Evolutionary conservation across 2,329 filamentous ascomycete species (phyloP).

Genomic region (Phialocephala sp.): DNA sequence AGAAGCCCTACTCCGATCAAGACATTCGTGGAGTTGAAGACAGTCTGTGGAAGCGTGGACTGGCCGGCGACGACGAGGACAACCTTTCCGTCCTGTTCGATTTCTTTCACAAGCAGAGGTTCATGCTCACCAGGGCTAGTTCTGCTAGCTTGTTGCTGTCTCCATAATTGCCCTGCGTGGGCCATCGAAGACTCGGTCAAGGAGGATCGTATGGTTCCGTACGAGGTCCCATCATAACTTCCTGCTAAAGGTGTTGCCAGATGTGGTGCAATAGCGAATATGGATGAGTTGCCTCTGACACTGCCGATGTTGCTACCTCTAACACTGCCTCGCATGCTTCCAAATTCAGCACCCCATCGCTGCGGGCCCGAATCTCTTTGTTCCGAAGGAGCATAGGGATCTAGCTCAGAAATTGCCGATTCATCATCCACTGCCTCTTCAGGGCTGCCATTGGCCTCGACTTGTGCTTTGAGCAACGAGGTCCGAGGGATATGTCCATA

Average conservation of each 20-base stretch:
- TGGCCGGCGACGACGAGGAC: conserved; percentile 87
- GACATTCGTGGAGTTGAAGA: conserved; percentile 88
- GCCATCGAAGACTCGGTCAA: conserved; percentile 52
- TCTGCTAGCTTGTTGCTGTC: conserved; percentile 52
- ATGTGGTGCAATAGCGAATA: conserved; percentile 64
- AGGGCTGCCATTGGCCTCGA: conserved; percentile 48
- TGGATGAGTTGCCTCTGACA: conserved; percentile 50
- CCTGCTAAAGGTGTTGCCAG: conserved; percentile 73
- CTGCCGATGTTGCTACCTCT: conserved; percentile 43
- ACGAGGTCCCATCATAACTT: conserved; percentile 71
- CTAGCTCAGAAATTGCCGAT: conserved; percentile 20
- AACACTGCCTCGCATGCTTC: conserved; percentile 41
- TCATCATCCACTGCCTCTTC: conserved; percentile 41
- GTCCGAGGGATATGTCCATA: conserved; percentile 34
- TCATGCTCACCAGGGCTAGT: conserved; percentile 66
- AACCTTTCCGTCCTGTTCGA: conserved; percentile 86
- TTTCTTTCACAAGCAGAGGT: conserved; percentile 84
- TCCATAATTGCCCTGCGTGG: conserved; percentile 58
- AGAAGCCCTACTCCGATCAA: conserved; percentile 89
- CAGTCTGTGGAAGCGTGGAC: conserved; percentile 92
- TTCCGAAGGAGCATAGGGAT: conserved; percentile 41
- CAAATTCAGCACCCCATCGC: conserved; percentile 31
- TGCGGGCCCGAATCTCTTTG: conserved; percentile 44
- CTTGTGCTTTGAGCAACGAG: conserved; percentile 57
- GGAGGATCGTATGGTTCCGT: conserved; percentile 55